A percentile compares a stretch with the other conserved stretches of the same genome.
phyloP scores from a whole-genome alignment of 169 alveolate genomes.

The Eimeria maxima region DNA sequence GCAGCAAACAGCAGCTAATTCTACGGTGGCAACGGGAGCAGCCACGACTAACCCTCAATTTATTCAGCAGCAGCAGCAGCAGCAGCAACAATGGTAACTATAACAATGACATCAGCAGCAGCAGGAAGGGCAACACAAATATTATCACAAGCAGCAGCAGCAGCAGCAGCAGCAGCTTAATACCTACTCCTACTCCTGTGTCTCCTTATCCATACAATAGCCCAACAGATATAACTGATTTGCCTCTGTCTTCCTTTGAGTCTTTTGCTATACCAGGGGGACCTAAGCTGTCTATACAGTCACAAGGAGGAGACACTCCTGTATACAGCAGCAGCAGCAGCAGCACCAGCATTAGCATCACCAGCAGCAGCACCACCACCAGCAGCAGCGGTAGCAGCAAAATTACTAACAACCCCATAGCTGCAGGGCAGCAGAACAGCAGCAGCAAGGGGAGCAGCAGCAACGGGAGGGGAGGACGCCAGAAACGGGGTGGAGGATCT shows the following conservation, averaged over 20 bases:
- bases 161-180: too few species aligned
- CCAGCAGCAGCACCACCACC: neutral
- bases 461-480: too few species aligned
- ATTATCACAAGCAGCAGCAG: too few species aligned
- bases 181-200: too few species aligned
- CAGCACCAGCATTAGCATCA: neutral
- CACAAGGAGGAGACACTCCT: neutral
- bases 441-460: too few species aligned
- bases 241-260: neutral
- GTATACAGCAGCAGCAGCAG: too few species aligned
- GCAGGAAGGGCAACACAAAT: too few species aligned
- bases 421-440: too few species aligned
- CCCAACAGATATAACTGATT: neutral
- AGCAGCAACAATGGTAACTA: neutral
- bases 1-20: neutral
- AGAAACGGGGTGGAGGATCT: too few species aligned
- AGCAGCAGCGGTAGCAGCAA: neutral
- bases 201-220: neutral
- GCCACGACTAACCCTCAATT: neutral
- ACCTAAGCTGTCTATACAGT: neutral
- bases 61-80: neutral
- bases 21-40: neutral
- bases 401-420: too few species aligned
- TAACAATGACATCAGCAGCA: too few species aligned
- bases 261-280: neutral